These are phyloP conservation scores for Aspergillus aculeatus DNA, from an alignment of 2,329 filamentous ascomycete species.

Conservation along the genomic window DNA sequence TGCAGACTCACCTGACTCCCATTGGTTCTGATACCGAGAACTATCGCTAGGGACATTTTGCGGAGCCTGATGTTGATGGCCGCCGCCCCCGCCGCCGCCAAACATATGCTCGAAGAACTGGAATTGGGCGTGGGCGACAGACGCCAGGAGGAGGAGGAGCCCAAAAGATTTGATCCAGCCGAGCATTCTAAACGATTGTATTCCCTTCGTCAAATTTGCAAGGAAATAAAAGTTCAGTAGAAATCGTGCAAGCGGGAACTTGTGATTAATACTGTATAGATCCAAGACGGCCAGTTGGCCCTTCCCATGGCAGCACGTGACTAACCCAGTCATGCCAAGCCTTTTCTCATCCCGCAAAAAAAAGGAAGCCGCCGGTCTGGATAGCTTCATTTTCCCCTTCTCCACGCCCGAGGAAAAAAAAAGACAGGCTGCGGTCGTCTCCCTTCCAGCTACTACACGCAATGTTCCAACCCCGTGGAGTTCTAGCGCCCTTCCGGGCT, in stretches of 20 bases:
- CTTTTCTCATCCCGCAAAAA: conserved; percentile 14
- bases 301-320: conserved; percentile 25
- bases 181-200: conserved; percentile 23
- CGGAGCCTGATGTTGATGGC: conserved; percentile 58
- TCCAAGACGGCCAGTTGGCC: background rate
- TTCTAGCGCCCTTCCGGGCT: conserved; percentile 39
- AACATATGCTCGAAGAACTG: conserved; percentile 99
- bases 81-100: conserved; percentile 22
- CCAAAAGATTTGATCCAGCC: conserved; percentile 30
- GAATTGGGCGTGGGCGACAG: conserved; percentile 72
- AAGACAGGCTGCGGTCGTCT: background rate
- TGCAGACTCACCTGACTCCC: conserved; percentile 59
- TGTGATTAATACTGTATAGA: background rate
- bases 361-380: conserved; percentile 8
- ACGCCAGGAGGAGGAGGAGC: conserved; percentile 58
- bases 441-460: background rate
- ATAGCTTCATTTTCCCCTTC: conserved; percentile 6
- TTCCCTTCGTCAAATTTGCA: conserved; percentile 8
- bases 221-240: background rate
- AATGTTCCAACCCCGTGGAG: conserved; percentile 44
- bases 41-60: conserved; percentile 83
- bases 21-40: conserved; percentile 70
- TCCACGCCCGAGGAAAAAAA: conserved; percentile 7
- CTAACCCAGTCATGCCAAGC: conserved; percentile 11
- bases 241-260: background rate